Evolutionary conservation across 78 protist genomes (phyloP).

Genomic region (Ministeria vibrans): DNA sequence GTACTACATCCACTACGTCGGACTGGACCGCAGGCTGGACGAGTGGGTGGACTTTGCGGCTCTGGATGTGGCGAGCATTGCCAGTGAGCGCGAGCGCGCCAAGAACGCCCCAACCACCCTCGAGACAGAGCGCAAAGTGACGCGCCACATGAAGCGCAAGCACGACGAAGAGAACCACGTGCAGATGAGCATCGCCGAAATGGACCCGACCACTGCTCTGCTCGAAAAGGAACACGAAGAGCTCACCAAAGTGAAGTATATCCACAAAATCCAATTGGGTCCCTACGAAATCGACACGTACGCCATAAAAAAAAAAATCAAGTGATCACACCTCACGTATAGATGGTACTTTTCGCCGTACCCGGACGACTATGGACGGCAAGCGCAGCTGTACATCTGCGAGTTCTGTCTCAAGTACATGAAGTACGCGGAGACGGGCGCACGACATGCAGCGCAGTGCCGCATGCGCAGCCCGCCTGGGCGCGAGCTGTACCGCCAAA

Average conservation of each 20-base stretch:
- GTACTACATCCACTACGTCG: conserved; percentile 27
- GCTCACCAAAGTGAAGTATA: conserved; percentile 47
- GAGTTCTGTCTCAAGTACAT: conserved; percentile 88
- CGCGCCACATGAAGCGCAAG: conserved; percentile 23
- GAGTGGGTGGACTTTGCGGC: conserved; percentile 36
- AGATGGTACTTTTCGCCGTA: conserved; percentile 95
- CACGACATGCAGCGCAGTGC: conserved; percentile 49
- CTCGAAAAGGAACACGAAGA: conserved; percentile 38
- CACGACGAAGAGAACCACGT: not conserved
- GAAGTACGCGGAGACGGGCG: conserved; percentile 62
- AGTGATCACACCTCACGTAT: no score
- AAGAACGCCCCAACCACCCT: not conserved
- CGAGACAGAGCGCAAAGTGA: not conserved
- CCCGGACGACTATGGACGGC: conserved; percentile 71
- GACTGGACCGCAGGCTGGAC: conserved; percentile 36
- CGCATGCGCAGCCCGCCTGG: conserved; percentile 33
- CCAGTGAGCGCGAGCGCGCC: not conserved
- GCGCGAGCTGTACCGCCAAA: conserved; percentile 30
- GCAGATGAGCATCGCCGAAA: not conserved
- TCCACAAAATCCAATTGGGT: conserved; percentile 44
- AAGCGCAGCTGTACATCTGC: conserved; percentile 61
- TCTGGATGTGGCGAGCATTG: not conserved
- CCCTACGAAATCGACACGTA: conserved; percentile 81
- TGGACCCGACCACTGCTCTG: conserved; percentile 34
- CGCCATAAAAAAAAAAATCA: no score